phyloP scores from a whole-genome alignment of 2,329 filamentous ascomycete genomes.

The Thermothelomyces thermophilus region DNA sequence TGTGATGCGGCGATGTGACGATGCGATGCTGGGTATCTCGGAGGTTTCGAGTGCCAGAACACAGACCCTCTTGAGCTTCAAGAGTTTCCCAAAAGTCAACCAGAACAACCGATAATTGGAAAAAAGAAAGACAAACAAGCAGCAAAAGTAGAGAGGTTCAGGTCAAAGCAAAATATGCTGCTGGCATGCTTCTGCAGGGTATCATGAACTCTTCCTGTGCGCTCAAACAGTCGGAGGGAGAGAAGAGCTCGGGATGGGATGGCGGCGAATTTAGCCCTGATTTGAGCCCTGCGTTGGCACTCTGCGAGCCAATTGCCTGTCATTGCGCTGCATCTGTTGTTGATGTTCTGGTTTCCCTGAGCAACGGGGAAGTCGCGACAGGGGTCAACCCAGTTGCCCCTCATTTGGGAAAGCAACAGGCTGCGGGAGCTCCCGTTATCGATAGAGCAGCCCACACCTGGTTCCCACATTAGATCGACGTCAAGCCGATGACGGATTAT shows the following conservation, averaged over 20 bases:
- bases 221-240: conserved; percentile 11
- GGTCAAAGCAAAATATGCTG: conserved; percentile 11
- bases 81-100: conserved; percentile 6
- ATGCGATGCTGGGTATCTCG: conserved; percentile 1
- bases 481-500: neutral
- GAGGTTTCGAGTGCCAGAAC: neutral
- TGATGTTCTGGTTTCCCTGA: conserved; percentile 22
- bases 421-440: conserved; percentile 11
- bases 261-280: neutral
- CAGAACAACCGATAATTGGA: too few species aligned
- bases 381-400: conserved; percentile 9
- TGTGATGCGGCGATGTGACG: conserved; percentile 1
- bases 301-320: conserved; percentile 19
- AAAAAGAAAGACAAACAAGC: conserved; percentile 1
- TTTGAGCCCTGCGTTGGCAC: conserved; percentile 19
- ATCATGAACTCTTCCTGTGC: conserved; percentile 12
- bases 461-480: neutral
- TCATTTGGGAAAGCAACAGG: neutral
- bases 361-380: conserved; percentile 20
- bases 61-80: neutral
- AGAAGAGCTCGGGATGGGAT: neutral
- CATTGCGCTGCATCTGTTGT: conserved; percentile 18
- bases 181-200: conserved; percentile 17
- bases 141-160: neutral
- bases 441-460: conserved; percentile 11